Conservation (phyloP, 2,329 filamentous ascomycete genomes). For the Aspergillus sergii region DNA sequence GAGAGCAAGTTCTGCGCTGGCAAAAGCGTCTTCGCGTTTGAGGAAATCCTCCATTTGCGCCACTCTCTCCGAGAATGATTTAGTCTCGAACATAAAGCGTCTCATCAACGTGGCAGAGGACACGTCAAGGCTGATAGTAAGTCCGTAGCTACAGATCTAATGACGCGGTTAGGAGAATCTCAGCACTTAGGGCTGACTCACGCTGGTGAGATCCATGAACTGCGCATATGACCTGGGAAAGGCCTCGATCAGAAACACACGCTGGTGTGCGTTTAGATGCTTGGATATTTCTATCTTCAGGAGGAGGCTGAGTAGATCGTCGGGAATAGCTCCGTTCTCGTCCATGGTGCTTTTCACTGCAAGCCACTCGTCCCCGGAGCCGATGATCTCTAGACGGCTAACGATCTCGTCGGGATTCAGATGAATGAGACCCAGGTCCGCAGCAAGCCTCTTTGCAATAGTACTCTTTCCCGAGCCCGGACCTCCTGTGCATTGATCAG, state of each 20-base stretch:
- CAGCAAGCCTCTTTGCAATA: not conserved
- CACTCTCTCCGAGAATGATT: not conserved
- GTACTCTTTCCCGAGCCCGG: slow-evolving; percentile 7
- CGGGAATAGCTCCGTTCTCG: not conserved
- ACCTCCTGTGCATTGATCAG: slow-evolving; percentile 1
- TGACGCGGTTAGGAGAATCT: not conserved
- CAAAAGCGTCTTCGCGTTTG: not conserved
- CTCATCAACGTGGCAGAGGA: not conserved
- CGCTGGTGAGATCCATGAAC: not conserved
- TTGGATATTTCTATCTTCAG: not conserved
- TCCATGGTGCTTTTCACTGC: not conserved
- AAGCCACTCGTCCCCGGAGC: not conserved
- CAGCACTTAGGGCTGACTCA: not conserved
- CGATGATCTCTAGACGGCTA: not conserved
- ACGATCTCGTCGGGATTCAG: not conserved
- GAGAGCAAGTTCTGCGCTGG: not conserved
- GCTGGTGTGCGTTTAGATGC: not conserved
- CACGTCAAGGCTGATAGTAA: slow-evolving; percentile 1
- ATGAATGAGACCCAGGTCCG: not conserved
- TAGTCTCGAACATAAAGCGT: not conserved
- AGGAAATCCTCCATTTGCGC: not conserved
- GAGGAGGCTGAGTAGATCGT: not conserved
- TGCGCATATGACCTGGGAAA: not conserved
- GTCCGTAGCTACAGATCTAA: not conserved
- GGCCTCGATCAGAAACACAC: slow-evolving; percentile 4